phyloP scores from a whole-genome alignment of 805 yeast genomes.

The Saturnispora hagleri region DNA sequence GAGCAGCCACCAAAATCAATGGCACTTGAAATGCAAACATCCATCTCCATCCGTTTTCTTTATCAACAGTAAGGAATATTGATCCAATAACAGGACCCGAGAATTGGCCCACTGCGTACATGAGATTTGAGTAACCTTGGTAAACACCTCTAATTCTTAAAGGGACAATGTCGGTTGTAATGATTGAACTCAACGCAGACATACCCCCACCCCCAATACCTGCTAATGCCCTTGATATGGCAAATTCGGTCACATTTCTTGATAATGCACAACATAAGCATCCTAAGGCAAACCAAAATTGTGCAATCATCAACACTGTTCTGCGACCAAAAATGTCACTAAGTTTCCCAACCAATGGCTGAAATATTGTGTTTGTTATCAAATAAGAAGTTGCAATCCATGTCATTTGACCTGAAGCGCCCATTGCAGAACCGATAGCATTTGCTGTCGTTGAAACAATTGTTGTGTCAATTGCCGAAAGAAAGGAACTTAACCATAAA shows the following conservation, averaged over 20 bases:
- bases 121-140: constrained; percentile 40
- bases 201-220: constrained; percentile 56
- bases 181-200: constrained; percentile 40
- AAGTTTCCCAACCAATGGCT: constrained; percentile 63
- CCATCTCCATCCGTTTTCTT: constrained; percentile 36
- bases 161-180: constrained; percentile 48
- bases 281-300: constrained; percentile 37
- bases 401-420: constrained; percentile 40
- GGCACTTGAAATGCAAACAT: constrained; percentile 37
- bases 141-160: constrained; percentile 43
- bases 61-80: constrained; percentile 25
- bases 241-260: constrained; percentile 34
- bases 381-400: constrained; percentile 73
- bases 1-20: constrained; percentile 23
- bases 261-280: constrained; percentile 35
- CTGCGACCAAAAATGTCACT: constrained; percentile 57
- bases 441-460: constrained; percentile 51
- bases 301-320: constrained; percentile 34
- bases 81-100: constrained; percentile 39
- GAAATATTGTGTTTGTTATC: constrained; percentile 63
- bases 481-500: constrained; percentile 37
- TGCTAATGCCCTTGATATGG: constrained; percentile 43
- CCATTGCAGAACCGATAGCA: constrained; percentile 49
- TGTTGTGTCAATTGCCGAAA: constrained; percentile 51
- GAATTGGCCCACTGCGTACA: constrained; percentile 32